Evolutionary conservation across 2,329 filamentous ascomycete species (phyloP).

Genomic region (Cercospora beticola): DNA sequence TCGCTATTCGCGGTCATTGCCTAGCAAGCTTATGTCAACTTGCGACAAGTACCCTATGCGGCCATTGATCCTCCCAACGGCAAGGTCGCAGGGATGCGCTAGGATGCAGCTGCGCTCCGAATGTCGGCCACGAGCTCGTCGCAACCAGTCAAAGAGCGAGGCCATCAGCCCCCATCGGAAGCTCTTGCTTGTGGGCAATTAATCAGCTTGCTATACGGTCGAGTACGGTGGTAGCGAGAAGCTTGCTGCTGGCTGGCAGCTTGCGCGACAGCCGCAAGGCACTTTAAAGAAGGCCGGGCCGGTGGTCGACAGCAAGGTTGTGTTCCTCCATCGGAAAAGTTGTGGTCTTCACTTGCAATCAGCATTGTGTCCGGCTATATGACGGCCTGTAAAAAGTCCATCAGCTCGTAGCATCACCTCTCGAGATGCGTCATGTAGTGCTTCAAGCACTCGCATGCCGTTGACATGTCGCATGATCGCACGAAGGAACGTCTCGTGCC

Average conservation of each 20-base stretch:
- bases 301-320: not conserved
- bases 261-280: slow-evolving; percentile 1
- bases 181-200: not conserved
- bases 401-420: not conserved
- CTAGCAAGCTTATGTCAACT: not conserved
- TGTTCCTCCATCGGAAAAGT: not conserved
- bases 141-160: not conserved
- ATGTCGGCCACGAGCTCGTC: not conserved
- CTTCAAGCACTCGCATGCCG: not conserved
- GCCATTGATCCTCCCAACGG: not conserved
- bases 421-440: not conserved
- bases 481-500: not conserved
- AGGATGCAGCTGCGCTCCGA: not conserved
- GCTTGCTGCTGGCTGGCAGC: not conserved
- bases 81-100: not conserved
- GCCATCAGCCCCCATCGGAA: not conserved
- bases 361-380: not conserved
- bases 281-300: not conserved
- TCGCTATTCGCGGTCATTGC: not conserved
- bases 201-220: not conserved
- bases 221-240: not conserved
- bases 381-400: not conserved
- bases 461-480: not conserved
- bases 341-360: not conserved
- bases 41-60: not conserved